phyloP scores from a whole-genome alignment of 2,329 filamentous ascomycete species.

The Trichoderma sp. region DNA sequence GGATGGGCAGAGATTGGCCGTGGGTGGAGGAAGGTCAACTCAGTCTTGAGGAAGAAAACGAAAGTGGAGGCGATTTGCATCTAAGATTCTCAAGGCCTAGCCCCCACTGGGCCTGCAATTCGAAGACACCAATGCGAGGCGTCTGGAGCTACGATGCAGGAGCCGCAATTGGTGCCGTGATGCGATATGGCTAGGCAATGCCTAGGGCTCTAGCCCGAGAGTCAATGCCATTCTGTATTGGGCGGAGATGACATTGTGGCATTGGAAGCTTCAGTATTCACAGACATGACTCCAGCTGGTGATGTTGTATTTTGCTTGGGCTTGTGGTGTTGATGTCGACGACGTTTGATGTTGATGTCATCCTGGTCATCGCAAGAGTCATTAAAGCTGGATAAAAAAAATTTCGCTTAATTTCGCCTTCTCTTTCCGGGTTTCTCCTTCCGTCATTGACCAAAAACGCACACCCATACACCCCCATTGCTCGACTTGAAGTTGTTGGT shows the following conservation, averaged over 20 bases:
- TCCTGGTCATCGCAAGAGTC: not conserved
- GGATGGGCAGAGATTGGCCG: conserved; percentile 1
- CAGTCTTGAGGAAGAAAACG: conserved; percentile 1
- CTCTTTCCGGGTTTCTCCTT: not conserved
- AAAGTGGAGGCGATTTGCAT: conserved; percentile 19
- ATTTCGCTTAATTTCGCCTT: not conserved
- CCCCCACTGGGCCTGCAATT: conserved; percentile 13
- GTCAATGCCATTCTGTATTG: not conserved
- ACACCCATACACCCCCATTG: not conserved
- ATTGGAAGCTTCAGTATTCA: not conserved
- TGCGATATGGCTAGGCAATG: not conserved
- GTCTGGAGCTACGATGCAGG: conserved; percentile 9
- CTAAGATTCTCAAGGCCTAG: conserved; percentile 17
- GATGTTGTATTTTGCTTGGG: not conserved
- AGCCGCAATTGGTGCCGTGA: conserved; percentile 10
- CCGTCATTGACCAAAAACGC: not conserved
- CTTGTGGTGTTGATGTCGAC: not conserved
- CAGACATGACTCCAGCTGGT: not conserved
- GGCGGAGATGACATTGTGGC: not conserved
- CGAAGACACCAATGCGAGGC: conserved; percentile 13
- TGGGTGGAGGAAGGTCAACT: conserved; percentile 5
- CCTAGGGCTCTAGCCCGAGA: not conserved
- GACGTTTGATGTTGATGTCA: not conserved
- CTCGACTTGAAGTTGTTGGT: conserved; percentile 3
- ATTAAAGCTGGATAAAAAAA: not conserved